Evolutionary conservation across 257 asterid genomes (phyloP), one percentile per base, ranked within the genome.

Genomic region (Echium plantagineum): DNA sequence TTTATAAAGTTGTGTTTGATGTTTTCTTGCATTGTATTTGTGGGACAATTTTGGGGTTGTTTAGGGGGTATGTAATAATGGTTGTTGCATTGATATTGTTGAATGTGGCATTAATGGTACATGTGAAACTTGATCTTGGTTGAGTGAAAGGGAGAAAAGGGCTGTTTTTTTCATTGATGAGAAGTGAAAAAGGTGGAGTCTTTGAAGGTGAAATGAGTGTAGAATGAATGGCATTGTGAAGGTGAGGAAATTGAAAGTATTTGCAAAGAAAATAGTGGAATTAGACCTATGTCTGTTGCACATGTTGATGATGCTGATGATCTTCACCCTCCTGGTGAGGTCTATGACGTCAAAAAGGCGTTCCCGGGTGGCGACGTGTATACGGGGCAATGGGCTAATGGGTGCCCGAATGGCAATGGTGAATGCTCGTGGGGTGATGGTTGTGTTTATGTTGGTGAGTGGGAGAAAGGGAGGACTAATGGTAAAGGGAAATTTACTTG

Each of bases 211-310:
- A 73, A 69, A 86, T 86, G 95, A 89, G 65, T 89, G 80, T 70
- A 83, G 86, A 81, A 70, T 62, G n/a, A 79, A 73, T 70, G 89
- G 91, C 82, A 84, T 89, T 80, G 90, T 81, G 59, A 86, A 86
- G 74, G 80, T 81, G 31, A 83, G 79, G 72, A 79, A 86, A 78
- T 72, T 93, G 7, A 78, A 81, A 63, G 83, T 81, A 24, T 65
- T 77, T 24, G 85, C 81, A 9, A 78, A 75, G 78, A 77, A 65
- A 71, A 75, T 63, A 59, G 56, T 78, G 62, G 62, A 74, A 32
- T 80, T 26, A 28, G 80, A 52, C 70, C 83, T 74, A 90, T 86
- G 97, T 83, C 97, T 47, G 95, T 86, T 57, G 94, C 95, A 69
- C 93, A 84, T 66, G 97, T 89, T 58, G 95, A 86, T 31, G 95